These are phyloP conservation scores for Pleurotus tuoliensis DNA, from an alignment of 768 basidiomycete species.

Conservation along the genomic window DNA sequence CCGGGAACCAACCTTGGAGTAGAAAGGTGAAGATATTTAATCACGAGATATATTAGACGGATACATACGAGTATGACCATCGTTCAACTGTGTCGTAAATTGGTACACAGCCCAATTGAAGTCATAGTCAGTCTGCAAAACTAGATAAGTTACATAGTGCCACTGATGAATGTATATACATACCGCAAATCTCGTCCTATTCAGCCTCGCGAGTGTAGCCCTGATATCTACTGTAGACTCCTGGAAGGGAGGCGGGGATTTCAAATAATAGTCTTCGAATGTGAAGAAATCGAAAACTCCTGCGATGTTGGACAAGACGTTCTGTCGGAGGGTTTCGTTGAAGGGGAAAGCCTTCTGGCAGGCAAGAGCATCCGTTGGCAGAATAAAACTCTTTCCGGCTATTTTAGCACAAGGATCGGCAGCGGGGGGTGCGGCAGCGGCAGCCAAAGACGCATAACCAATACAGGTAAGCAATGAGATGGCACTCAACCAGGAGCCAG, in stretches of 20 bases:
- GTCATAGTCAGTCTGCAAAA: conserved; percentile 56
- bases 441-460: conserved; percentile 2
- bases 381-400: conserved; percentile 39
- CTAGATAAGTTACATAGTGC: not conserved
- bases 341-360: conserved; percentile 57
- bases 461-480: not conserved
- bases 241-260: conserved; percentile 49
- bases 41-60: not conserved
- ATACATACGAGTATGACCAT: conserved; percentile 58
- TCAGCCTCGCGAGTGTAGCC: conserved; percentile 42
- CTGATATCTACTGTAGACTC: conserved; percentile 55
- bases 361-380: conserved; percentile 51
- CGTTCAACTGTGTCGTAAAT: conserved; percentile 53
- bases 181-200: conserved; percentile 44
- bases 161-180: not conserved
- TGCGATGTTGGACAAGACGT: conserved; percentile 43
- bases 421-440: conserved; percentile 21
- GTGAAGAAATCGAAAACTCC: conserved; percentile 52
- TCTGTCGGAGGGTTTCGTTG: conserved; percentile 52
- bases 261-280: conserved; percentile 48
- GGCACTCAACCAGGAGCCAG: conserved; percentile 6
- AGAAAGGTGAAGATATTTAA: not conserved
- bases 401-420: conserved; percentile 35
- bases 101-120: conserved; percentile 57
- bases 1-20: conserved; percentile 48